Conservation (phyloP, 2,329 filamentous ascomycete genomes). For the Calonectria hawksworthii region DNA sequence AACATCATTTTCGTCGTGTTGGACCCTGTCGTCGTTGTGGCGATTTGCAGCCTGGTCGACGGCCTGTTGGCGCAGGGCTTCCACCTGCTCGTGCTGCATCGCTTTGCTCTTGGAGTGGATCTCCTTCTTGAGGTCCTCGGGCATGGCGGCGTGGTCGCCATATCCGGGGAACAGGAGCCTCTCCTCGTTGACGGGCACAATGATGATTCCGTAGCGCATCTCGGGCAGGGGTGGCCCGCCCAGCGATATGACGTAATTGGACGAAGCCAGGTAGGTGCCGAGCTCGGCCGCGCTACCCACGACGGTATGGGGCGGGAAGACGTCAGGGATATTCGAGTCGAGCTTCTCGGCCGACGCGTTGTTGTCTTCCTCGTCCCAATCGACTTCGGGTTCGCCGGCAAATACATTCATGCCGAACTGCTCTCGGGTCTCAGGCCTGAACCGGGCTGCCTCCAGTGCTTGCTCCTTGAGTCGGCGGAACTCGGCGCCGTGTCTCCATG, state of each 20-base stretch:
- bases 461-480: constrained; percentile 1
- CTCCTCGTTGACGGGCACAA: background rate
- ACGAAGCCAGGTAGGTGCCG: constrained; percentile 5
- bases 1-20: background rate
- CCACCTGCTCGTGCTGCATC: background rate
- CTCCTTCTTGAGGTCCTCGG: background rate
- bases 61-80: background rate
- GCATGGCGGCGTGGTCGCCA: constrained; percentile 4
- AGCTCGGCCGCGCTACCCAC: constrained; percentile 2
- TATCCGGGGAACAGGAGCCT: background rate
- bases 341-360: background rate
- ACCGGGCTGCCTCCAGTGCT: background rate
- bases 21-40: background rate
- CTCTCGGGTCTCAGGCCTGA: background rate
- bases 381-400: background rate
- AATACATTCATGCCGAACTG: background rate
- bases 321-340: background rate
- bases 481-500: background rate
- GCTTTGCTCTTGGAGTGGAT: constrained; percentile 2
- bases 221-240: constrained; percentile 4
- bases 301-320: background rate
- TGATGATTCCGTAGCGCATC: background rate
- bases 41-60: background rate
- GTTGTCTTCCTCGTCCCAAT: constrained; percentile 1
- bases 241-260: constrained; percentile 2